Evolutionary conservation across 106 monocot species (phyloP).

Genomic region (Allium sativum): DNA sequence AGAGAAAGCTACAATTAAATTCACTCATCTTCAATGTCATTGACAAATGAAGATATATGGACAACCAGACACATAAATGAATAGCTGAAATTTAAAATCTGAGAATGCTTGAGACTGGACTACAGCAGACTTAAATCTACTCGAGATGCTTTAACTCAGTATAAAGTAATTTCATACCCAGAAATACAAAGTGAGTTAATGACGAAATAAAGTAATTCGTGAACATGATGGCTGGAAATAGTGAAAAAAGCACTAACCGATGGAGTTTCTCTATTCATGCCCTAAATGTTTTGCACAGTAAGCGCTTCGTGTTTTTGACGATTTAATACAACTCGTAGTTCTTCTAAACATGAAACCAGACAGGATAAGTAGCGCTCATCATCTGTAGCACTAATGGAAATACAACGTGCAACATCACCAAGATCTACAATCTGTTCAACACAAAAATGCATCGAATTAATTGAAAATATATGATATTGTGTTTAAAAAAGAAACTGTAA

Average conservation of each 20-base stretch:
- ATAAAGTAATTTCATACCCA: no score
- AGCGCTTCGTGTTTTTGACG: constrained; percentile 83
- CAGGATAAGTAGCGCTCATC: constrained; percentile 68
- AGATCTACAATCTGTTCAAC: constrained; percentile 70
- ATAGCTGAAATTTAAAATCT: neutral
- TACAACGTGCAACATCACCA: constrained; percentile 95
- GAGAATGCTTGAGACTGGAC: no score
- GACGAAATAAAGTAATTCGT: no score
- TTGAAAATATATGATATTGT: no score
- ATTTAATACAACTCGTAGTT: constrained; percentile 85
- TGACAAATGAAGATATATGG: neutral
- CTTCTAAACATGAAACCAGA: constrained; percentile 85
- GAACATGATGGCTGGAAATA: neutral
- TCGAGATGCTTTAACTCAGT: no score
- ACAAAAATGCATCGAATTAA: no score
- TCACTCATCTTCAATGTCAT: no score
- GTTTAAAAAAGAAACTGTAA: no score
- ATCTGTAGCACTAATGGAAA: constrained; percentile 61
- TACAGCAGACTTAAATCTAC: no score
- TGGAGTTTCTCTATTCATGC: constrained; percentile 94
- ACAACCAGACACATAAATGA: neutral
- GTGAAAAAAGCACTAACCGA: constrained; percentile 28
- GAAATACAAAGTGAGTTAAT: no score
- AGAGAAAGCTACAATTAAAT: no score
- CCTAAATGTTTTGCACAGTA: constrained; percentile 96